Percentiles rank a stretch among this genome's conserved stretches.
Conservation (phyloP, 352 stramenopile genomes). For the Phytophthora hybrid region DNA sequence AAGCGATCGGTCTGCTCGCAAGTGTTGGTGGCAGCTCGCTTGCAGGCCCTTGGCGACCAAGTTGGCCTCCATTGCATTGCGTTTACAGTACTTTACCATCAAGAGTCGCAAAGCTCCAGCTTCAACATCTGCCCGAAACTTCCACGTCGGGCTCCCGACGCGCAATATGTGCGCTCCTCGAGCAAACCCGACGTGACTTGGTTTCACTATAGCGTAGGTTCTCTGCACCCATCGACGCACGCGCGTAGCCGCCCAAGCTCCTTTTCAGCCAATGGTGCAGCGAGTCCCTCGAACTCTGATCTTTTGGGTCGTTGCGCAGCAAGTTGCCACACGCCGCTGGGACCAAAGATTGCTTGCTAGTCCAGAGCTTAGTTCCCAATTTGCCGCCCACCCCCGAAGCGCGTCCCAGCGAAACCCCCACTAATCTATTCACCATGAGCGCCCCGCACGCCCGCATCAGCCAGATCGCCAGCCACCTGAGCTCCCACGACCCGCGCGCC, state of each 20-base stretch:
- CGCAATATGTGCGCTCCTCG: conserved; percentile 23
- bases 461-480: conserved; percentile 77
- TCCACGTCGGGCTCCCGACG: conserved; percentile 34
- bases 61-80: not conserved
- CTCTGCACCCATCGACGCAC: conserved; percentile 66
- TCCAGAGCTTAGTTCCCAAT: conserved; percentile 53
- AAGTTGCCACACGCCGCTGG: not conserved
- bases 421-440: conserved; percentile 51
- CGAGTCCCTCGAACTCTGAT: conserved; percentile 35
- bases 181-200: conserved; percentile 26
- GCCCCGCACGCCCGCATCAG: conserved; percentile 70
- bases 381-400: conserved; percentile 44
- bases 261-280: conserved; percentile 33
- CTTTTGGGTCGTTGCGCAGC: conserved; percentile 14
- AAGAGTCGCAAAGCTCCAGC: not conserved
- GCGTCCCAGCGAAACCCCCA: conserved; percentile 1
- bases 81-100: not conserved
- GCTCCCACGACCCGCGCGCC: conserved; percentile 55
- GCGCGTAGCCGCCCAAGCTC: conserved; percentile 46
- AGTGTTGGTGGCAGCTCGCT: not conserved
- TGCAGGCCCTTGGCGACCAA: not conserved
- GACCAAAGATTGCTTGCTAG: conserved; percentile 26
- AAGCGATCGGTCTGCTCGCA: not conserved
- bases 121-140: conserved; percentile 41
- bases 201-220: conserved; percentile 18